phyloP scores from a whole-genome alignment of 805 yeast species.

The Lipomyces orientalis region DNA sequence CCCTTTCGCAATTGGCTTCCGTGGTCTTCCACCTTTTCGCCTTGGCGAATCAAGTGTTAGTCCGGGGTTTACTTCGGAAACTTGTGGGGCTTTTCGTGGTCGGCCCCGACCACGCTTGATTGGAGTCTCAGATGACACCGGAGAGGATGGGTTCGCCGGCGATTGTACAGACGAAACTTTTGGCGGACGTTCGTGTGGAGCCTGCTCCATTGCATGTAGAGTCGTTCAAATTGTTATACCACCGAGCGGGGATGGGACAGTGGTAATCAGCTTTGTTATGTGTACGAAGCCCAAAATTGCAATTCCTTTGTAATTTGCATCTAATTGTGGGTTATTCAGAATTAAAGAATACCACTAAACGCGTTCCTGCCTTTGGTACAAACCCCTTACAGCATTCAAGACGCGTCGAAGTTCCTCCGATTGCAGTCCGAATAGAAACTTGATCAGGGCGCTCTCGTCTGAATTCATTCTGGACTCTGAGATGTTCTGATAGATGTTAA shows the following conservation, averaged over 20 bases:
- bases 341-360: not conserved
- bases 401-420: too few relatives aligned
- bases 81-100: constrained; percentile 6
- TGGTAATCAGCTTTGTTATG: not conserved
- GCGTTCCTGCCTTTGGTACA: not conserved
- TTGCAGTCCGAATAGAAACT: too few relatives aligned
- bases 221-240: not conserved
- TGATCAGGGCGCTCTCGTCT: not conserved
- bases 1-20: constrained; percentile 2
- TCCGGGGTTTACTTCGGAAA: not conserved
- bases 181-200: not conserved
- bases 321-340: too few relatives aligned
- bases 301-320: not conserved
- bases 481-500: not conserved
- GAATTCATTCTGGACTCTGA: not conserved
- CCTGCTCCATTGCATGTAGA: not conserved
- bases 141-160: not conserved
- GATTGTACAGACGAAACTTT: not conserved
- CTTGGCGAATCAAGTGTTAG: not conserved
- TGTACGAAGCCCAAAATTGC: not conserved
- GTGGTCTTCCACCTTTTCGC: constrained; percentile 9
- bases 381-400: not conserved
- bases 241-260: not conserved
- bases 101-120: constrained; percentile 19
- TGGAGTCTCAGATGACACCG: not conserved